phyloP scores from a whole-genome alignment of 2,329 filamentous ascomycete genomes.

The Cladosporium sp. region DNA sequence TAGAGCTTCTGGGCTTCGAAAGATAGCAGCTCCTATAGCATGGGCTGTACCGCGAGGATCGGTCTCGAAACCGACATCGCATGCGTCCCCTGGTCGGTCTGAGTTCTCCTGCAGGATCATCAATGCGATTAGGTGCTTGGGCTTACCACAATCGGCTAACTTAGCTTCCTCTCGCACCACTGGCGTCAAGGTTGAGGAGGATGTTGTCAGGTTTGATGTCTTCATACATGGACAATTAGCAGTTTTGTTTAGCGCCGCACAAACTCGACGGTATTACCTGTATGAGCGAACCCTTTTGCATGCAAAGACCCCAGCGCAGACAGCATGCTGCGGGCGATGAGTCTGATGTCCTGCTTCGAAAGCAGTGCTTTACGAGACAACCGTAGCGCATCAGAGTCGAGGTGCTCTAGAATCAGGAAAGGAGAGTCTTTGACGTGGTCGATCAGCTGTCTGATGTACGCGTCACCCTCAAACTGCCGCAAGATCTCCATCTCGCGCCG shows the following conservation, averaged over 20 bases:
- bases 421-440: background rate
- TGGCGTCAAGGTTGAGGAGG: conserved; percentile 38
- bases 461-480: background rate
- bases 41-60: conserved; percentile 28
- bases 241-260: too few species aligned
- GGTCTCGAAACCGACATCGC: conserved; percentile 30
- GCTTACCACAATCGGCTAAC: conserved; percentile 15
- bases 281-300: conserved; percentile 35
- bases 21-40: conserved; percentile 42
- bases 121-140: background rate
- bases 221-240: conserved; percentile 21
- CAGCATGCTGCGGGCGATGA: conserved; percentile 29
- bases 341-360: conserved; percentile 25
- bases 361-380: background rate
- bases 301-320: conserved; percentile 34
- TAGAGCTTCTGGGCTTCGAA: conserved; percentile 42
- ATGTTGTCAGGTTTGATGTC: conserved; percentile 44
- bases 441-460: background rate
- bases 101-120: background rate
- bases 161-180: conserved; percentile 36
- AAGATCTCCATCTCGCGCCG: background rate
- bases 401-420: background rate
- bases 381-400: background rate
- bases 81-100: background rate
- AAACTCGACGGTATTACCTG: background rate